phyloP scores from a whole-genome alignment of 1,284 basidiomycete species.

The Melampsora americana region DNA sequence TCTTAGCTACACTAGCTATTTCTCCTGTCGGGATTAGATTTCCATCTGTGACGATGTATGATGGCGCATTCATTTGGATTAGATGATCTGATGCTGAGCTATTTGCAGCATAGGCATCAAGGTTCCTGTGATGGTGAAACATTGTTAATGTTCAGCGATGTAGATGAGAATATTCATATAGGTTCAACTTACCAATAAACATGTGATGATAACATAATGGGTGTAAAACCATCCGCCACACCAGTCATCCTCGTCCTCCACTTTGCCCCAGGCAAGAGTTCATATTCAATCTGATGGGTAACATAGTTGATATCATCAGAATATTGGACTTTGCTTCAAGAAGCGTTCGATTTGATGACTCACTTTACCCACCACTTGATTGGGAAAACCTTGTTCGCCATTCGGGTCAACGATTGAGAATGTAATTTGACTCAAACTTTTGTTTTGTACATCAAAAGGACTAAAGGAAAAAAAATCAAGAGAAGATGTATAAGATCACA shows the following conservation, averaged over 20 bases:
- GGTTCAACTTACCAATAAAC: slow-evolving; percentile 55
- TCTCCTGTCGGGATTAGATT: slow-evolving; percentile 59
- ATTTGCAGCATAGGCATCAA: slow-evolving; percentile 61
- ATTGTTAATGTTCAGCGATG: not conserved
- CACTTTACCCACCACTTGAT: slow-evolving; percentile 22
- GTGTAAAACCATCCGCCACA: slow-evolving; percentile 60
- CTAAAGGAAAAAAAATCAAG: not conserved
- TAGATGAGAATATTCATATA: too few species aligned
- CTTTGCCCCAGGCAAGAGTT: slow-evolving; percentile 59
- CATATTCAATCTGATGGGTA: slow-evolving; percentile 58
- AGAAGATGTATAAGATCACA: slow-evolving; percentile 2
- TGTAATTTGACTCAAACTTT: slow-evolving; percentile 33
- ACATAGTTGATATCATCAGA: too few species aligned
- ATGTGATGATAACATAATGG: slow-evolving; percentile 60
- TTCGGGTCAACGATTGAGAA: slow-evolving; percentile 31
- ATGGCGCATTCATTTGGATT: slow-evolving; percentile 53
- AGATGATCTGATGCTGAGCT: slow-evolving; percentile 58
- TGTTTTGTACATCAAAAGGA: slow-evolving; percentile 28
- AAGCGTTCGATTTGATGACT: not conserved
- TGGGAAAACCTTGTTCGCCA: slow-evolving; percentile 40
- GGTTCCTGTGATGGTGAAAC: slow-evolving; percentile 53
- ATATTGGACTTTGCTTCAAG: not conserved
- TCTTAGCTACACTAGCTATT: slow-evolving; percentile 55
- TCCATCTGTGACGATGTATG: slow-evolving; percentile 58
- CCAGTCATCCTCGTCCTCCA: slow-evolving; percentile 59